phyloP scores from a whole-genome alignment of 2,329 filamentous ascomycete genomes.

The Apiospora kogelbergensis region DNA sequence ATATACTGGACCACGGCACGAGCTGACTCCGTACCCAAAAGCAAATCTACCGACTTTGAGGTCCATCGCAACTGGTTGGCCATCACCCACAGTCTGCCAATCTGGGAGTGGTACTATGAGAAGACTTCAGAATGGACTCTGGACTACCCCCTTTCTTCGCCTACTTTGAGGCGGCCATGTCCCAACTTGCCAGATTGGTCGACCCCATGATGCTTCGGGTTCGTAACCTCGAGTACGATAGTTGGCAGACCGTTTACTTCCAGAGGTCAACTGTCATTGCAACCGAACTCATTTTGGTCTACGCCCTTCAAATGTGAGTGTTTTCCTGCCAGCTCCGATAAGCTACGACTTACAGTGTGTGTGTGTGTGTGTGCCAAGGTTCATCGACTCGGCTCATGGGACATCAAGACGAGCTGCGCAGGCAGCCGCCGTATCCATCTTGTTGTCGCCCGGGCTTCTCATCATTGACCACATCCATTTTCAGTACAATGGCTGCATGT shows the following conservation, averaged over 20 bases:
- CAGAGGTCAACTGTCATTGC: slow-evolving; percentile 85
- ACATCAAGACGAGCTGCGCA: slow-evolving; percentile 74
- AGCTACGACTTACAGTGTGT: slow-evolving; percentile 6
- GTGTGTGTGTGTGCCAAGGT: slow-evolving; percentile 47
- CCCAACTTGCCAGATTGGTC: slow-evolving; percentile 72
- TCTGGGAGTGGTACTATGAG: slow-evolving; percentile 94
- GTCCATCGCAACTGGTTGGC: slow-evolving; percentile 99
- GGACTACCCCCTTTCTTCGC: slow-evolving; percentile 99
- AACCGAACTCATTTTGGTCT: slow-evolving; percentile 81
- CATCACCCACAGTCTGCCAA: slow-evolving; percentile 84
- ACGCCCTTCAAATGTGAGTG: slow-evolving; percentile 72
- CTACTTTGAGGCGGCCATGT: slow-evolving; percentile 91
- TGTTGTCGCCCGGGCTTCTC: slow-evolving; percentile 87
- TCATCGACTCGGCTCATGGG: slow-evolving; percentile 68
- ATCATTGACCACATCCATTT: slow-evolving; percentile 98
- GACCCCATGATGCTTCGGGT: slow-evolving; percentile 83
- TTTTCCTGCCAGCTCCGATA: slow-evolving; percentile 13
- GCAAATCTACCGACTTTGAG: slow-evolving; percentile 98
- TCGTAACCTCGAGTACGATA: slow-evolving; percentile 80
- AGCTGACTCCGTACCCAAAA: slow-evolving; percentile 36
- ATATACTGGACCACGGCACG: background rate
- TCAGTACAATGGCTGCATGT: slow-evolving; percentile 98
- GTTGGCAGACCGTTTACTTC: slow-evolving; percentile 92
- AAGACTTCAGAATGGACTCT: slow-evolving; percentile 99
- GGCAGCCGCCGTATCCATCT: slow-evolving; percentile 81